Conservation (phyloP, 2,329 filamentous ascomycete genomes). For the Thermothelomyces thermophilus region DNA sequence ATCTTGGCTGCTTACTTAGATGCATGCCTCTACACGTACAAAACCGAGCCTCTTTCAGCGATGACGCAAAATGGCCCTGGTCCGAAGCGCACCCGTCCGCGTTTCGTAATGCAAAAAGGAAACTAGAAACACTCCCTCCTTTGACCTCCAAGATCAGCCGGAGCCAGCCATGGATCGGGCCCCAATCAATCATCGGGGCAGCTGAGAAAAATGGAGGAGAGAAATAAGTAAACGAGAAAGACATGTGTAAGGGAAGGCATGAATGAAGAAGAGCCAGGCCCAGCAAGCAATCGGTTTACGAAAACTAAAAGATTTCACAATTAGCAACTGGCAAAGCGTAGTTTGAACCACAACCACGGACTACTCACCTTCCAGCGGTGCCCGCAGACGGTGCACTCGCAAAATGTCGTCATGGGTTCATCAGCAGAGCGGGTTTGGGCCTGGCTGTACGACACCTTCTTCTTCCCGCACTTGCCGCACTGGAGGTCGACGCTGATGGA, state of each 20-base stretch:
- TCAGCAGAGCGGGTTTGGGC: slow-evolving; percentile 93
- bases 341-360: neutral
- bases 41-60: neutral
- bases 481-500: slow-evolving; percentile 81
- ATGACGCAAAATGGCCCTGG: neutral
- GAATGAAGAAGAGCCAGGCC: neutral
- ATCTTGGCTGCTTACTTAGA: slow-evolving; percentile 1
- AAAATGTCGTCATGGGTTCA: slow-evolving; percentile 81
- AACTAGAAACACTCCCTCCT: neutral
- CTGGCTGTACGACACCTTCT: slow-evolving; percentile 92
- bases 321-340: slow-evolving; percentile 6
- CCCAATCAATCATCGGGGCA: neutral
- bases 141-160: neutral
- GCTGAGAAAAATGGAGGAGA: neutral
- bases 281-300: slow-evolving; percentile 12
- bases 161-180: neutral
- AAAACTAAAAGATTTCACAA: slow-evolving; percentile 24
- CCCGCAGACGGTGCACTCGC: slow-evolving; percentile 63
- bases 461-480: slow-evolving; percentile 88
- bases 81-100: neutral
- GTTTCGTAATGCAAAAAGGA: slow-evolving; percentile 1
- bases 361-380: slow-evolving; percentile 63
- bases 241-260: neutral
- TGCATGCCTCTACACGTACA: slow-evolving; percentile 5
- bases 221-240: neutral